Evolutionary conservation across 345 rosid genomes (phyloP), one percentile per base, ranked within the genome.

Genomic region (Geranium rotundifolium): DNA sequence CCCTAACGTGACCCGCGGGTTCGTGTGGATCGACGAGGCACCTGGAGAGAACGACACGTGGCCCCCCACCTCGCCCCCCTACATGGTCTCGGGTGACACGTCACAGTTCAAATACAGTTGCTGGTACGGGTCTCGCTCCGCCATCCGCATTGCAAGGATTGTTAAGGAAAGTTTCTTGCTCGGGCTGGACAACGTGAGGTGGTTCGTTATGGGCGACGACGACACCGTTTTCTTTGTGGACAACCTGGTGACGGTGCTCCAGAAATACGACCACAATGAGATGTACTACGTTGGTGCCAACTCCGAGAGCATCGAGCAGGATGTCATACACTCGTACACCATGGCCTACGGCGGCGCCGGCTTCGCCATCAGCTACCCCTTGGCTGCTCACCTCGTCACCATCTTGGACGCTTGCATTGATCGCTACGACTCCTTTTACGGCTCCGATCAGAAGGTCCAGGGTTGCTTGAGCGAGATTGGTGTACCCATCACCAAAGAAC

Each of bases 341-440:
- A 92, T 85, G 95, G 98, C 85, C 1, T 92, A 84, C 31, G 93
- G 98, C 10, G 98, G 98, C 0, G 95, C 87, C 1, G 98, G 98
- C 1, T 85, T 87, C 49, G 96, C 93, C 4, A 75, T 92, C 41
- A 89, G 93, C 69, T 89, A 82, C 37, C 82, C 95, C 9, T 70
- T 92, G 5, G 95, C 93, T 0, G 79, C 70, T 8, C 88, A 81
- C 76, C 88, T 92, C 5, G 91, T 83, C 1, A 80, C 69, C 77
- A 67, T 84, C 64, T 80, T 92, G 19, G 98, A 92, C 50, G 90
- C 93, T 0, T 92, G 98, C 76, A 81, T 92, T 59, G 78, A 89
- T 59, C 81, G 91, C 7, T 92, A 87, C 67, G 77, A 84, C 0
- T 67, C 72, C 4, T 79, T 85, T 65, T 92, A 92, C 20, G 98